Percentiles rank a stretch among this genome's conserved stretches.
Evolutionary conservation across 2,329 filamentous ascomycete species (phyloP).

Genomic region (Macrophomina tecta): DNA sequence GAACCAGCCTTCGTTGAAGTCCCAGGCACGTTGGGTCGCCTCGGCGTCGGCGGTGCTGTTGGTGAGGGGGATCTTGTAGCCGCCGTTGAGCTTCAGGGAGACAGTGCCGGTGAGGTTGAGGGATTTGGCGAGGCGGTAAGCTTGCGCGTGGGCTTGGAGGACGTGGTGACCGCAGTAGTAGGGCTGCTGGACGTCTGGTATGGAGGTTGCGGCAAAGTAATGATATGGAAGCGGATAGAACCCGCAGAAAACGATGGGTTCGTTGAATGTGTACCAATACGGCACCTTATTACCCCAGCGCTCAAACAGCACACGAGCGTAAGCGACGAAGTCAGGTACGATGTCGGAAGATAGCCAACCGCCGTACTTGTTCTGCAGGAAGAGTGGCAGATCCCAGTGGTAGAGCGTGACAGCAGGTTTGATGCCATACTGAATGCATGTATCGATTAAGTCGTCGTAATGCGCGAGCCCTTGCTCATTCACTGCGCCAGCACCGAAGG

Average conservation of each 20-base stretch:
- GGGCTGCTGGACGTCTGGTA: conserved; percentile 34
- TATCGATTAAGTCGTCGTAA: conserved; percentile 57
- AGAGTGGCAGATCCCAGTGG: conserved; percentile 36
- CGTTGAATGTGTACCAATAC: conserved; percentile 51
- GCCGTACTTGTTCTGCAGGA: conserved; percentile 36
- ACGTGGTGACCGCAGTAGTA: conserved; percentile 47
- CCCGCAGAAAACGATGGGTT: conserved; percentile 43
- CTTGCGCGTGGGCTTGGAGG: conserved; percentile 44
- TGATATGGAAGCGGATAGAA: conserved; percentile 24
- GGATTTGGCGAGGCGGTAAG: conserved; percentile 51
- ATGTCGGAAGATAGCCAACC: conserved; percentile 37
- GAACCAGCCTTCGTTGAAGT: conserved; percentile 51
- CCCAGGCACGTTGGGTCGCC: conserved; percentile 44
- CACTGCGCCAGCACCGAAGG: conserved; percentile 52
- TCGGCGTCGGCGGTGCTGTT: conserved; percentile 42
- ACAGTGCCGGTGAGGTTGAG: conserved; percentile 47
- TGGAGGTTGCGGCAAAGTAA: conserved; percentile 37
- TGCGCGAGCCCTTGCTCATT: conserved; percentile 55
- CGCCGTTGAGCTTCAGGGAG: conserved; percentile 46
- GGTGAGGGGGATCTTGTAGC: conserved; percentile 45
- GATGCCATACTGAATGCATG: conserved; percentile 50
- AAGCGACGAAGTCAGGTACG: conserved; percentile 47
- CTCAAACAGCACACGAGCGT: conserved; percentile 47
- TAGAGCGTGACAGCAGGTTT: conserved; percentile 53
- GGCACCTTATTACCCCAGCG: conserved; percentile 47